These are phyloP conservation scores for Tulasnella sp. DNA, from an alignment of 768 basidiomycete species.

Conservation along the genomic window DNA sequence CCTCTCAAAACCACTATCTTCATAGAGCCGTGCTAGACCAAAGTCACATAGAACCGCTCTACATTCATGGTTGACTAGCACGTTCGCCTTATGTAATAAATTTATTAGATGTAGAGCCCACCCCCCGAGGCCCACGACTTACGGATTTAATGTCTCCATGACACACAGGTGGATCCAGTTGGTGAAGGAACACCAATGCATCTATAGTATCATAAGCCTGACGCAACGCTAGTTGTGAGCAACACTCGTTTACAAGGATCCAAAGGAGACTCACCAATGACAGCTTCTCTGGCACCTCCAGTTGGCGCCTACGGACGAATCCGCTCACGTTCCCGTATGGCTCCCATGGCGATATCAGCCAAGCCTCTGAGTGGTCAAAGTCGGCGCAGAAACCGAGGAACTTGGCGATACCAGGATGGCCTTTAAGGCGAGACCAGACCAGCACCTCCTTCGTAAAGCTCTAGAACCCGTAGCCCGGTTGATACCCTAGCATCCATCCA, in stretches of 20 bases:
- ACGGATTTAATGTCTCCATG: slow-evolving; percentile 20
- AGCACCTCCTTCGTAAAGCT: neutral
- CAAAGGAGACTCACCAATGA: too few relatives aligned
- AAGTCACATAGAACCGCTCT: slow-evolving; percentile 2
- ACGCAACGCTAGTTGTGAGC: too few relatives aligned
- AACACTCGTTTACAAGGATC: too few relatives aligned
- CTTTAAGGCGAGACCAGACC: neutral
- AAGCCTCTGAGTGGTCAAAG: too few relatives aligned
- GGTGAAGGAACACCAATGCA: neutral
- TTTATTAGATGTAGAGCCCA: too few relatives aligned
- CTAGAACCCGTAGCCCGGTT: neutral
- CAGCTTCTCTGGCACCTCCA: too few relatives aligned
- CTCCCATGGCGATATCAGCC: too few relatives aligned
- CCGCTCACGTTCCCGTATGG: too few relatives aligned
- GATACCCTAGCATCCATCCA: too few relatives aligned
- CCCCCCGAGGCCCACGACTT: neutral
- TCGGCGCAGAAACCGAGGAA: neutral
- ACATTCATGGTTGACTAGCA: neutral
- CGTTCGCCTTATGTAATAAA: neutral
- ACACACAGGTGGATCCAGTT: neutral
- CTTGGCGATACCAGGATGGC: neutral
- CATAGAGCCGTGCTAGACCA: neutral
- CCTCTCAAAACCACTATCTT: neutral
- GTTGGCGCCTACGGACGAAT: too few relatives aligned
- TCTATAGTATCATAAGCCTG: neutral